phyloP scores from a whole-genome alignment of 306 rosid genomes.

The Sicyos baderoa region DNA sequence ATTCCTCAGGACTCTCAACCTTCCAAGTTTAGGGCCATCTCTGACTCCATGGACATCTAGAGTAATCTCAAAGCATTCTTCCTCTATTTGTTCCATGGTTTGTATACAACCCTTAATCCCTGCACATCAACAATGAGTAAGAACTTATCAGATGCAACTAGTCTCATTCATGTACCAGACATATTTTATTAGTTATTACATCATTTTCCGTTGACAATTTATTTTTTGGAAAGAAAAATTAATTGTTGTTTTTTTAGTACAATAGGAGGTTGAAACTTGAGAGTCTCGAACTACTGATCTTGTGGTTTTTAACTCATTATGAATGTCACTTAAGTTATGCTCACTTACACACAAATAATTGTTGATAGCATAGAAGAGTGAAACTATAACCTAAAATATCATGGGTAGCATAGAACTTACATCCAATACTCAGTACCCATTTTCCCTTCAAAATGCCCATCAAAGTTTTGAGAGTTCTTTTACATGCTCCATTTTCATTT shows the following conservation, averaged over 20 bases:
- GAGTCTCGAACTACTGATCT: no score
- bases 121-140: constrained; percentile 24
- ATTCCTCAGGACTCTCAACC: constrained; percentile 64
- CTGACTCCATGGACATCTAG: constrained; percentile 61
- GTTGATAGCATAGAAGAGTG: neutral
- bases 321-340: no score
- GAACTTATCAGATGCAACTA: neutral
- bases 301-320: no score
- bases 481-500: constrained; percentile 76
- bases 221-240: neutral
- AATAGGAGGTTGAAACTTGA: no score
- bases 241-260: neutral
- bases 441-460: constrained; percentile 85
- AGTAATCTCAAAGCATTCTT: constrained; percentile 56
- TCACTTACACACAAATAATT: neutral
- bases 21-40: constrained; percentile 80
- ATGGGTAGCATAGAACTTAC: constrained; percentile 34
- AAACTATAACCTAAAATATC: constrained; percentile 8
- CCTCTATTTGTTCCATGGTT: constrained; percentile 53
- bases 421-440: constrained; percentile 69
- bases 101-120: constrained; percentile 75
- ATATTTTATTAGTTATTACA: neutral
- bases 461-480: constrained; percentile 84
- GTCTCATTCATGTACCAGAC: neutral
- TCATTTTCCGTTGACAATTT: neutral